Evolutionary conservation across 2,329 filamentous ascomycete species (phyloP), one percentile per base, ranked within the genome.

Genomic region (Alternaria hordeiaustralica): DNA sequence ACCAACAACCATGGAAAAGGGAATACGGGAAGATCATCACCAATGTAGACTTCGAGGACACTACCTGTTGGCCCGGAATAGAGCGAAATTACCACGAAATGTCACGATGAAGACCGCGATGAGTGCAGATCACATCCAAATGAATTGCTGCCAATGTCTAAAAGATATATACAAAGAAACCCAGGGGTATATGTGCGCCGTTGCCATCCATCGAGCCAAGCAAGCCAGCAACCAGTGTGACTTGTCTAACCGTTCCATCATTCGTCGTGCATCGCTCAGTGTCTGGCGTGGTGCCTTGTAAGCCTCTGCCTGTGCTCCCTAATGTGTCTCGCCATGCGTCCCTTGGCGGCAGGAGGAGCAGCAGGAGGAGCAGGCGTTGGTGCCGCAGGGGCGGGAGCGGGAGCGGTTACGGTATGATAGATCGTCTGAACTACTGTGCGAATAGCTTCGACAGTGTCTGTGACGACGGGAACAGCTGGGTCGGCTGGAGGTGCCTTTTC

Each of bases 381-480:
- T 18, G 69, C 71, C 5, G 55, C 64, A 18, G 36, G 36, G 25
- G 47, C 56, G 5, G 49, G 49, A 6, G 67, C 50, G 10, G 54
- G 59, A 18, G 60, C 60, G 1, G 69, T 53, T 3, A 68, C 68
- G 5, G 70, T 71, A 15, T 60, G 56, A 26, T 69, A 71, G 1
- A 70, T 58, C 0, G 71, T 73, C 15, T 71, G 28, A 13, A 67
- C 68, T 9, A 71, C 58, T 2, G 69, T 71, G 20, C 63, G 58
- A 41, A 64, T 30, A 5, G 60, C 55, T 7, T 43, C 50, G 5
- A 57, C 60, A 6, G 41, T 58, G 6, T 65, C 33, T 11, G 54
- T 55, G 25, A 53, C 57, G n/a, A 56, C 60, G 10, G 67, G 61
- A 3, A 51, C 58, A 26, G 36, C 43, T 8, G 59, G 61, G n/a